phyloP scores from a whole-genome alignment of 371 early-diverging fungal species.

The Choanephora cucurbitarum region DNA sequence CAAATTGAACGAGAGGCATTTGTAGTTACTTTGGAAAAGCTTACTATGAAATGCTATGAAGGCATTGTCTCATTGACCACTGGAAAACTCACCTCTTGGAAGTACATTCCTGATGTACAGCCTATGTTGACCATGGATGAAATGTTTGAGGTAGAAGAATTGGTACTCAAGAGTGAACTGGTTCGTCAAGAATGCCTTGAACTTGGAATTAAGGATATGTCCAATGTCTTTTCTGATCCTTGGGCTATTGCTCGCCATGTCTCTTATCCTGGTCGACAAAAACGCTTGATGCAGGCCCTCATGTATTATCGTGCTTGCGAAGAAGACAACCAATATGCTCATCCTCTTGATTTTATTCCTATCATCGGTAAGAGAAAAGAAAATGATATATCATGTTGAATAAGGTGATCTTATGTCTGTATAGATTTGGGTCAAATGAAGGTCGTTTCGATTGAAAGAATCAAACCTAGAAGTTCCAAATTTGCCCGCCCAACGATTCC shows the following conservation, averaged over 20 bases:
- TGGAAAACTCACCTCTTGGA: constrained; percentile 33
- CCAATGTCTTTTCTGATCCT: constrained; percentile 47
- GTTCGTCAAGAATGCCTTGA: constrained; percentile 48
- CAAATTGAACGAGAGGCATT: constrained; percentile 50
- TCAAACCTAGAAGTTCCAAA: constrained; percentile 46
- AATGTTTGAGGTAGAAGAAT: constrained; percentile 50
- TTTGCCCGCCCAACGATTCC: constrained; percentile 54
- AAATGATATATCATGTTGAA: too few species aligned
- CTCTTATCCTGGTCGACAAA: constrained; percentile 40
- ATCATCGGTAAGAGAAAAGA: constrained; percentile 39
- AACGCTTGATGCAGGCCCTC: constrained; percentile 53
- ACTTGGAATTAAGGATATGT: constrained; percentile 53
- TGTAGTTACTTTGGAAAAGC: constrained; percentile 41
- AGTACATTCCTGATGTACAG: constrained; percentile 47
- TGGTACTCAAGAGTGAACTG: constrained; percentile 41
- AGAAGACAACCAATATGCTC: constrained; percentile 57
- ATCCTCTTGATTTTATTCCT: constrained; percentile 57
- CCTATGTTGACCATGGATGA: constrained; percentile 56
- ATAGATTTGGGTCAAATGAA: constrained; percentile 47
- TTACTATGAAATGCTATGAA: constrained; percentile 43
- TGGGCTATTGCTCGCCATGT: constrained; percentile 57
- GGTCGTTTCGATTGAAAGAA: constrained; percentile 49
- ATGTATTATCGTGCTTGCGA: constrained; percentile 58
- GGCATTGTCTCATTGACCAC: constrained; percentile 40
- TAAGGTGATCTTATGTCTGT: background rate